Base-by-base conservation (phyloP, 2,329 filamentous ascomycete genomes). In the Cryphonectria nitschkei region DNA sequence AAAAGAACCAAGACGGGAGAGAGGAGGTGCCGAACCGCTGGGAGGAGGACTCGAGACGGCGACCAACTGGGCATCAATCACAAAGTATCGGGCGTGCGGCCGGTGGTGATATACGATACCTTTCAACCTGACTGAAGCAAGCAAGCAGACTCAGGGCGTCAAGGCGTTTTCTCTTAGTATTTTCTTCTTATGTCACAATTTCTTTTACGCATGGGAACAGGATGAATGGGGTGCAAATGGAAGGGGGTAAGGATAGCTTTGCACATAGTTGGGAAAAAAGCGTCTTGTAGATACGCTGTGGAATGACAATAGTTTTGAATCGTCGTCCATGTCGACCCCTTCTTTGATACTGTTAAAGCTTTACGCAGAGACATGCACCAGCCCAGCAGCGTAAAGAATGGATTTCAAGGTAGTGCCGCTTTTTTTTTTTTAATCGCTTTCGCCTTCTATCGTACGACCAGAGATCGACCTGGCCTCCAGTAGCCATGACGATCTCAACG, bases 81-180 rank as follows among this genome's bases (percentile, higher is more conserved):
- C 43, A 52, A 29, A 50, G 26, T 19, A 11, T 32, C 54, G 13
- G 26, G 54, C 54, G 14, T 34, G 54, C 22, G 22, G 22, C 11
- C 43, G 19, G 29, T 43, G 41, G 29, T 62, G 60, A 26, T 41
- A 58, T 62, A 62, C 60, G 32, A 26, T 62, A 61, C 56, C 56
- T 60, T 29, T 29, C 7, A 8, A 34, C 54, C 54, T 58, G 54
- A 58, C 26, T 16, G 54, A 34, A 58, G 54, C 54, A 67, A 67
- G 62, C 65, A 65, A 66, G 64, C 62, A 67, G 65, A 41, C 64
- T 52, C 56, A 70, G 69, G 71, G 71, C 71, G 71, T 73, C 71
- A 66, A 56, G 71, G 71, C 71, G 71, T 73, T 73, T 46, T 43
- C 14, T 43, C 41, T 66, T 19, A 8, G n/a, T 60, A 26, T 43